A percentile compares a stretch with the other conserved stretches of the same genome.
Conservation (phyloP, 371 early-diverging fungal species). For the Apophysomyces sp. region DNA sequence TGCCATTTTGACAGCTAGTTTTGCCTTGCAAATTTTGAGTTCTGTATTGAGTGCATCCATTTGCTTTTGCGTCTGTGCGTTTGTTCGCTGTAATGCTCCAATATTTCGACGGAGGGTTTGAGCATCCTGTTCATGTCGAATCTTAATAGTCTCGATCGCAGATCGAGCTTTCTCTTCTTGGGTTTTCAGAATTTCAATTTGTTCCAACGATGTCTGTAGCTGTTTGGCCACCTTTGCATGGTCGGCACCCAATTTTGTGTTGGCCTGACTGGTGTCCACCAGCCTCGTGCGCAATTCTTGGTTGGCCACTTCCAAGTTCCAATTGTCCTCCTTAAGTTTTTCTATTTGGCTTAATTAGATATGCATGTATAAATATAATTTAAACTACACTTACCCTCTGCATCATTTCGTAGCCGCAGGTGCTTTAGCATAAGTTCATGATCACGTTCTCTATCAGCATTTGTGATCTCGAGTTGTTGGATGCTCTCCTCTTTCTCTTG, state of each 20-base stretch:
- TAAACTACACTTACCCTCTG: conserved; percentile 30
- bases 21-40: conserved; percentile 18
- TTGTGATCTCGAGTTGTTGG: conserved; percentile 50
- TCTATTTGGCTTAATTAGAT: conserved; percentile 19
- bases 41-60: conserved; percentile 50
- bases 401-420: conserved; percentile 36
- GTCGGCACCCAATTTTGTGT: conserved; percentile 39
- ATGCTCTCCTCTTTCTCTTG: conserved; percentile 51
- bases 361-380: neutral
- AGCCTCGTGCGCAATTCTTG: conserved; percentile 32
- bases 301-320: conserved; percentile 19
- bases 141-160: conserved; percentile 43
- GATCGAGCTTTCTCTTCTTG: conserved; percentile 50
- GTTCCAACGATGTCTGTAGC: conserved; percentile 43
- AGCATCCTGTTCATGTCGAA: conserved; percentile 57
- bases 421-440: conserved; percentile 48
- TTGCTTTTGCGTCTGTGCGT: conserved; percentile 37
- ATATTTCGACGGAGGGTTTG: conserved; percentile 42
- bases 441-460: conserved; percentile 46
- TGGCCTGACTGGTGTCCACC: conserved; percentile 35
- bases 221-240: conserved; percentile 44
- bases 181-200: conserved; percentile 51
- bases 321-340: conserved; percentile 22
- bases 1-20: conserved; percentile 26
- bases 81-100: conserved; percentile 53